Evolutionary conservation across 768 basidiomycete species (phyloP), one percentile per base, ranked within the genome.

Genomic region (Termitomyces sp.): DNA sequence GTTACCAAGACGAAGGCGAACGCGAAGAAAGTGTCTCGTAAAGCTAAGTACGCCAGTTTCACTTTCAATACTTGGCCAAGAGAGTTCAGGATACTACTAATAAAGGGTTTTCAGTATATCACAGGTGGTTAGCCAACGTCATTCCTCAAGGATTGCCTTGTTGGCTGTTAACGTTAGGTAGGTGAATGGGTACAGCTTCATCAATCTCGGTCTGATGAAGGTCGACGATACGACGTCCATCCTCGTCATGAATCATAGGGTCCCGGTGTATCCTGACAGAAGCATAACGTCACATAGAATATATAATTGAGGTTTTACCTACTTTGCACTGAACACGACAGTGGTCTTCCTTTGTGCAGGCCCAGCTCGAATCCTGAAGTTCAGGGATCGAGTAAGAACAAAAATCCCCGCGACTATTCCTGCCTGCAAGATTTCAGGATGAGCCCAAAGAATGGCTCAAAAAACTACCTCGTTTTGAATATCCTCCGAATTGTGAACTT

Each of bases 351-450:
- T 47, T 35, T 47, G 46, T 10, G 46, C 46, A 47, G 46, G 33
- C 15, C 22, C 45, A 27, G 56, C 79, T 20, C 78, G 72, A 15
- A 80, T 70, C 7, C 72, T 66, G 55, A 76, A 72, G 41, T 70
- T 73, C 42, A 76, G 51, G 2, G 67, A 65, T 22, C 73, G 75
- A 25, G 71, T 75, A 43, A 75, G 66, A 56, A 73, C 60, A 36
- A 77, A 66, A 45, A 63, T 59, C 1, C 79, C 78, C 4, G 74
- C 70, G 2, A 79, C 71, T 44, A 77, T 65, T 4, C 67, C 63
- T 2, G 63, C 61, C 74, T 77, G 20, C 11, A 42, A 18, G 12
- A 10, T n/a, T 20, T 31, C 7, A 18, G 20, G 32, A 7, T 22
- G 18, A 27, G 27, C 5, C 9, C 12, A 18, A 20, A 25, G 7